phyloP scores from a whole-genome alignment of 352 stramenopile genomes.

The Phytophthora rubi region DNA sequence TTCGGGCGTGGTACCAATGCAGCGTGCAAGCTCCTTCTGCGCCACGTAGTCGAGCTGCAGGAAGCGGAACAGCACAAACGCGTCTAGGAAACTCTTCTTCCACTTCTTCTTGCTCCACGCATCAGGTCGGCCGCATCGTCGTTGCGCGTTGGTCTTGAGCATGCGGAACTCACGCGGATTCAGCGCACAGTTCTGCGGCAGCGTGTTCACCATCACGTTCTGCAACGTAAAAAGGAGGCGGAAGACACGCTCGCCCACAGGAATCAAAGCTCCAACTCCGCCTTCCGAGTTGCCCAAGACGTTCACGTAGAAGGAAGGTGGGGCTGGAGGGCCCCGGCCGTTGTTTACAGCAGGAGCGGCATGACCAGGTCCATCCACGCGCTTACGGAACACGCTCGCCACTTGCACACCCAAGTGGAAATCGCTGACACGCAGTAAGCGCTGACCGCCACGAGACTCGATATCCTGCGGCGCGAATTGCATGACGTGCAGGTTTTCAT shows the following conservation, averaged over 20 bases:
- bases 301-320: constrained; percentile 64
- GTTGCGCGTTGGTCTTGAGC: constrained; percentile 71
- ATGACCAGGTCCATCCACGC: constrained; percentile 34
- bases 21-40: constrained; percentile 88
- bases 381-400: constrained; percentile 81
- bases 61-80: constrained; percentile 82
- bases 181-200: constrained; percentile 84
- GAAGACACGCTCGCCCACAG: constrained; percentile 82
- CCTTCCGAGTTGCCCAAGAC: constrained; percentile 85
- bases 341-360: constrained; percentile 30
- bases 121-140: constrained; percentile 67
- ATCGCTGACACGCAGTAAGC: constrained; percentile 78
- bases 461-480: constrained; percentile 88
- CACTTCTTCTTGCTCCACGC: constrained; percentile 90
- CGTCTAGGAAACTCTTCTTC: constrained; percentile 90
- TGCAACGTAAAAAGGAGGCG: constrained; percentile 89
- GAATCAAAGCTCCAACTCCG: constrained; percentile 74
- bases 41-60: constrained; percentile 85
- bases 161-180: constrained; percentile 88
- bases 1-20: constrained; percentile 89
- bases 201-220: constrained; percentile 90
- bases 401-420: constrained; percentile 86
- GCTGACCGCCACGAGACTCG: constrained; percentile 83
- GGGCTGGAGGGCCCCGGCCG: constrained; percentile 9
- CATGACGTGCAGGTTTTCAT: constrained; percentile 89